Conservation (phyloP, 495 filamentous ascomycete genomes). For the Cercophora scortea region DNA sequence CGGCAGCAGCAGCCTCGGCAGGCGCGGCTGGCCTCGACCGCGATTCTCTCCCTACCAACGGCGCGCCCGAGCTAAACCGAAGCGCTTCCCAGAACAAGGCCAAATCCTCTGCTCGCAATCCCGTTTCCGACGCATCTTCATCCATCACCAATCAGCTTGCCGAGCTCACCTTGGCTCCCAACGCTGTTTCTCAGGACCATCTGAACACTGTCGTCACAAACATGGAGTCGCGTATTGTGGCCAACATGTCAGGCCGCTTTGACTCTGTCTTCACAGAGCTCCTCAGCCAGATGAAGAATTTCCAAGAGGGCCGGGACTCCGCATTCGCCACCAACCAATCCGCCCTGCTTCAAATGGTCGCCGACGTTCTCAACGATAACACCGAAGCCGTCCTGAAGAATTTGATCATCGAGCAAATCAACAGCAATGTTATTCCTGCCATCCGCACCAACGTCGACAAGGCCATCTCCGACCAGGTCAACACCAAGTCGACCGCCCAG, state of each 20-base stretch:
- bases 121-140: background rate
- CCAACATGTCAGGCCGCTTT: slow-evolving; percentile 36
- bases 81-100: slow-evolving; percentile 18
- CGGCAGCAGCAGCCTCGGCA: slow-evolving; percentile 20
- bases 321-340: slow-evolving; percentile 31
- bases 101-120: slow-evolving; percentile 15
- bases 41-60: slow-evolving; percentile 11
- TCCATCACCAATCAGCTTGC: slow-evolving; percentile 7
- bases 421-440: slow-evolving; percentile 52
- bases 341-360: slow-evolving; percentile 71
- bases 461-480: slow-evolving; percentile 37
- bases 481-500: slow-evolving; percentile 37
- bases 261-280: slow-evolving; percentile 34
- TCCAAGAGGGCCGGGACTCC: slow-evolving; percentile 21
- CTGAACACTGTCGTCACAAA: slow-evolving; percentile 35
- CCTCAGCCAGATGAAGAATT: slow-evolving; percentile 27
- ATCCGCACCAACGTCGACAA: slow-evolving; percentile 38
- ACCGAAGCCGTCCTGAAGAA: slow-evolving; percentile 70
- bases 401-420: slow-evolving; percentile 61
- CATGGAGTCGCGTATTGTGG: slow-evolving; percentile 37
- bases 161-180: slow-evolving; percentile 8
- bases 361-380: slow-evolving; percentile 80
- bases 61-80: slow-evolving; percentile 13
- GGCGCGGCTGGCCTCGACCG: slow-evolving; percentile 4
- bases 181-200: slow-evolving; percentile 30